Evolutionary conservation across 2,329 filamentous ascomycete genomes (phyloP), one percentile per base, ranked within the genome.

Genomic region (Aspergillus glaucus): DNA sequence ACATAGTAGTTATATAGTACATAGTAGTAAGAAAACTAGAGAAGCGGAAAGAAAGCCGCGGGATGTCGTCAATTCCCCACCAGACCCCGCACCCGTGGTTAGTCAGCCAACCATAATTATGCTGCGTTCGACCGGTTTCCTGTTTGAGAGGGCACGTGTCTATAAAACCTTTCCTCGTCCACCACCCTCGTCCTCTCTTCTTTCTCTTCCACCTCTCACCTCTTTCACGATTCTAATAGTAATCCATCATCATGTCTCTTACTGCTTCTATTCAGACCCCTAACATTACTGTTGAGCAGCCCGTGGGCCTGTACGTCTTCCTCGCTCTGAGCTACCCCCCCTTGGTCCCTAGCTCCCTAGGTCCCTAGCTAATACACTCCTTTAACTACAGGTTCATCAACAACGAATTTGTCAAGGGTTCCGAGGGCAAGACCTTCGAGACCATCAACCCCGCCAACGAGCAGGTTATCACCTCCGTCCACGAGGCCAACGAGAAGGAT

Each of bases 381-480:
- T 37, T 7, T 6, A 3, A 3, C 10, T 28, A 5, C 42, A 96
- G 74, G 50, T 60, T 60, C 56, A 60, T 60, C 43, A 56, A 60
- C 56, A 58, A 58, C 24, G 58, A 60, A 48, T 96, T 84, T 75
- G 84, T 94, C 55, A 83, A 86, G 70, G 80, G 83, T 65, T 82
- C 86, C 54, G 88, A 95, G 62, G 90, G 90, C 76, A 86, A 88
- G 80, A 90, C 85, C 60, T 92, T 95, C 66, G 89, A 95, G 74
- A 87, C 90, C 71, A 85, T 94, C 79, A 95, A 95, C 80, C 90
- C 90, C 52, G 65, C 85, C 55, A 89, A 82, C 58, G 91, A 95
- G 74, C 84, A 90, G 72, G 82, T 89, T 64, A 94, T 95, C 76
- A 81, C 78, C 76, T 84, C 84, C 47, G 87, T 95, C 61, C 76